Evolutionary conservation across 129 eudicot species (phyloP).

Genomic region (Artemisia tridentata): DNA sequence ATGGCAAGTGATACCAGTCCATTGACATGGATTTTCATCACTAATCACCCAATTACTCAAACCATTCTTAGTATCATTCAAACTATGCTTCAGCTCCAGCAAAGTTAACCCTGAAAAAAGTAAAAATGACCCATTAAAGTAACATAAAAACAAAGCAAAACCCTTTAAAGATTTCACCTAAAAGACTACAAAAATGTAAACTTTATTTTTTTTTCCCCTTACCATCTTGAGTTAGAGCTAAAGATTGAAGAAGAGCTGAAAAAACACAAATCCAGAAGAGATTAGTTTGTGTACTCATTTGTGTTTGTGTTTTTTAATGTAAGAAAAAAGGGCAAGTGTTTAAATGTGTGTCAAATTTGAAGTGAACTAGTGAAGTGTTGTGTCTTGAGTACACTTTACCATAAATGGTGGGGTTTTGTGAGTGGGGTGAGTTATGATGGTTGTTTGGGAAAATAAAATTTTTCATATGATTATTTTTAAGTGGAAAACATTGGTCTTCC

Average conservation of each 20-base stretch:
- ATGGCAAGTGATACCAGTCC: constrained; percentile 92
- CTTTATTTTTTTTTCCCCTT: constrained; percentile 2
- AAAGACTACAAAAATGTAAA: neutral
- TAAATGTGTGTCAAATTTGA: constrained; percentile 34
- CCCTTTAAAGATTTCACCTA: neutral
- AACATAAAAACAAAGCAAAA: neutral
- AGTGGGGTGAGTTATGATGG: constrained; percentile 42
- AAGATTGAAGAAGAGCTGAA: constrained; percentile 47
- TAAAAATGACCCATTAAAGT: neutral
- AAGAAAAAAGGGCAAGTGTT: neutral
- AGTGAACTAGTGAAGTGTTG: constrained; percentile 13
- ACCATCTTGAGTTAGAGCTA: constrained; percentile 86
- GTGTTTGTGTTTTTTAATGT: constrained; percentile 20
- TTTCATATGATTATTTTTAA: neutral
- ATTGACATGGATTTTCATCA: constrained; percentile 76
- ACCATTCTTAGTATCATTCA: constrained; percentile 71
- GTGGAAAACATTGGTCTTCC: constrained; percentile 1
- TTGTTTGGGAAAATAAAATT: constrained; percentile 6
- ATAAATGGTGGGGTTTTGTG: constrained; percentile 36
- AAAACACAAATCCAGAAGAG: constrained; percentile 36
- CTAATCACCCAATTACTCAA: constrained; percentile 69
- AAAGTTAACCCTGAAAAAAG: constrained; percentile 61
- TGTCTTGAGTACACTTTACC: constrained; percentile 28
- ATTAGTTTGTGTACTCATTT: constrained; percentile 40
- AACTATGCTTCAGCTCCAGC: constrained; percentile 65